Evolutionary conservation across 176 grass and related monocot species (phyloP).

Genomic region (Miscanthus lutarioriparius): DNA sequence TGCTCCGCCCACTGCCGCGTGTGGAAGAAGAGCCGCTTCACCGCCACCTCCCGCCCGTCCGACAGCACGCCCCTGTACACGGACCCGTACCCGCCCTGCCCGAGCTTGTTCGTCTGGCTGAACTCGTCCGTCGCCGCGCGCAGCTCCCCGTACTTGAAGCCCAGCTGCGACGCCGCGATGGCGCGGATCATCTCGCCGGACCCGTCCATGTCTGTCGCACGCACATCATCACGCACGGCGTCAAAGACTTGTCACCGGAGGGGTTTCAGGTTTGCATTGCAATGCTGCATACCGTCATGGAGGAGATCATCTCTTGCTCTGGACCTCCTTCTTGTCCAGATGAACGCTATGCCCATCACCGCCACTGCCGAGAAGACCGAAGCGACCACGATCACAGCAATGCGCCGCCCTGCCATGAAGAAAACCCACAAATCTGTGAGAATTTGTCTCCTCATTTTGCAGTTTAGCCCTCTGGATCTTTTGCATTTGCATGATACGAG

Average conservation of each 20-base stretch:
- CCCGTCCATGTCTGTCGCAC: too few species aligned
- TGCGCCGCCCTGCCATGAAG: conserved; percentile 48
- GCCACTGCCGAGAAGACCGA: conserved; percentile 34
- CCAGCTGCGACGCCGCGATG: conserved; percentile 57
- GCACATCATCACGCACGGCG: background rate
- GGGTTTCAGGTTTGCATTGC: background rate
- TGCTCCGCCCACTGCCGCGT: conserved; percentile 67
- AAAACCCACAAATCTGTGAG: background rate
- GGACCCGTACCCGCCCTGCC: conserved; percentile 77
- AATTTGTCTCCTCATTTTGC: background rate
- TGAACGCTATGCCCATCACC: conserved; percentile 38
- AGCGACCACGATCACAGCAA: conserved; percentile 38
- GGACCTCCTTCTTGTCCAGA: conserved; percentile 50
- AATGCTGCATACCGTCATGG: conserved; percentile 48
- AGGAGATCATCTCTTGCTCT: conserved; percentile 22
- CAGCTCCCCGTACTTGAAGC: conserved; percentile 71
- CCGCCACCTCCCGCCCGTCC: conserved; percentile 73
- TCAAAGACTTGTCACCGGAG: background rate
- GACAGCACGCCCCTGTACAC: conserved; percentile 81
- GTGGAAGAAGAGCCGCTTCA: conserved; percentile 78
- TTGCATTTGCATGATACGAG: background rate
- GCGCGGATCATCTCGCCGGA: conserved; percentile 57
- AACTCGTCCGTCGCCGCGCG: conserved; percentile 65
- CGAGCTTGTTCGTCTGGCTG: conserved; percentile 68
- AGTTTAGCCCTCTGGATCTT: background rate